These are phyloP conservation scores for Kluyveromyces nonfermentans DNA, from an alignment of 805 yeast species.

Conservation along the genomic window DNA sequence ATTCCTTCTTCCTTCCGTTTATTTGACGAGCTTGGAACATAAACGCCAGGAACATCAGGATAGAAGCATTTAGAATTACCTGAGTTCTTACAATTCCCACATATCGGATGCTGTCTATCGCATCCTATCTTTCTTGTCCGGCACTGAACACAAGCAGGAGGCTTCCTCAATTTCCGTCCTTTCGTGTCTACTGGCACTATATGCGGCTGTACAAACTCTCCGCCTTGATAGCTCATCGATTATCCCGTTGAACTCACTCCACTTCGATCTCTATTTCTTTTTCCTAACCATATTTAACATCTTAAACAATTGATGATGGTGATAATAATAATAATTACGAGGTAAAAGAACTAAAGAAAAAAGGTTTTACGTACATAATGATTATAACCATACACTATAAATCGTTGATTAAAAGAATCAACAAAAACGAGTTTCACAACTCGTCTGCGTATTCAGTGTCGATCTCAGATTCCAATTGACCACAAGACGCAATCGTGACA, in stretches of 20 bases:
- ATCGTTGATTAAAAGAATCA: too few species aligned
- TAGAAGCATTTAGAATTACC: slow-evolving; percentile 22
- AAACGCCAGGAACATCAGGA: slow-evolving; percentile 24
- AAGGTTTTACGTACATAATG: too few species aligned
- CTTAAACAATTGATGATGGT: too few species aligned
- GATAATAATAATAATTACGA: slow-evolving; percentile 47
- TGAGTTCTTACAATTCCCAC: slow-evolving; percentile 31
- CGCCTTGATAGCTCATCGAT: slow-evolving; percentile 1
- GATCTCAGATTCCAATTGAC: slow-evolving; percentile 42
- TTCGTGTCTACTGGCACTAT: slow-evolving; percentile 10
- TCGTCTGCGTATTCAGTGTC: slow-evolving; percentile 6
- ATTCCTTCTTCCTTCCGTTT: neutral
- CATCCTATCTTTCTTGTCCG: slow-evolving; percentile 32
- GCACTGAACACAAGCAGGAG: slow-evolving; percentile 28
- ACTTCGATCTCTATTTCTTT: too few species aligned
- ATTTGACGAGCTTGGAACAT: slow-evolving; percentile 7
- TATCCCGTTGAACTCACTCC: neutral
- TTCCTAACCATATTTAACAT: too few species aligned
- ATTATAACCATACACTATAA: too few species aligned
- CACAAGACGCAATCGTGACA: slow-evolving; percentile 58
- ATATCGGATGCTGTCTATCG: slow-evolving; percentile 35
- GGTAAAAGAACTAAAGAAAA: too few species aligned
- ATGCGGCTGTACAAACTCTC: neutral
- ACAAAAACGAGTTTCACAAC: neutral
- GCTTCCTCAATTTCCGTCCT: slow-evolving; percentile 16